Evolutionary conservation across 2,329 filamentous ascomycete species (phyloP).

Genomic region (Aspergillus arachidicola): DNA sequence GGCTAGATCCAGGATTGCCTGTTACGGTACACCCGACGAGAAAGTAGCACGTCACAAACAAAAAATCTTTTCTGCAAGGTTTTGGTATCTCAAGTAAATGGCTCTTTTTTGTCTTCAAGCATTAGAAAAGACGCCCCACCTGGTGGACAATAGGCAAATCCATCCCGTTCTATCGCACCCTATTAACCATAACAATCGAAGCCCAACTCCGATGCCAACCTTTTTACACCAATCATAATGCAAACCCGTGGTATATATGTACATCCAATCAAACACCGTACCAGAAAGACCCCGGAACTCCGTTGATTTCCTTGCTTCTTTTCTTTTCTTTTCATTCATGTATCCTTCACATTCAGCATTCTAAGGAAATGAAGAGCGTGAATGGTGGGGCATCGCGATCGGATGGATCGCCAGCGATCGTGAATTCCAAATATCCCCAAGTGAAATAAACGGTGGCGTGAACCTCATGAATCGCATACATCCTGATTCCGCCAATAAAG

Average conservation of each 20-base stretch:
- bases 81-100: background rate
- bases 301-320: background rate
- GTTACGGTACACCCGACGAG: background rate
- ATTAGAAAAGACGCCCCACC: background rate
- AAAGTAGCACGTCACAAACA: background rate
- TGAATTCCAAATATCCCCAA: background rate
- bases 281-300: background rate
- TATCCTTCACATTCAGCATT: background rate
- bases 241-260: background rate
- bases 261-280: background rate
- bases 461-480: background rate
- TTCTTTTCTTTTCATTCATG: background rate
- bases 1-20: background rate
- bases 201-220: background rate
- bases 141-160: background rate
- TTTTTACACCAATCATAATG: background rate
- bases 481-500: background rate
- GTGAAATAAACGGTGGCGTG: background rate
- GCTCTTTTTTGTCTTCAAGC: background rate
- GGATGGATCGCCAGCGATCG: background rate
- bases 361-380: background rate
- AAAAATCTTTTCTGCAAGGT: background rate
- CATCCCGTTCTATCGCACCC: slow-evolving; percentile 3
- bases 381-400: background rate
- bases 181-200: background rate